phyloP scores from a whole-genome alignment of 345 rosid genomes.

The Excoecaria agallocha region DNA sequence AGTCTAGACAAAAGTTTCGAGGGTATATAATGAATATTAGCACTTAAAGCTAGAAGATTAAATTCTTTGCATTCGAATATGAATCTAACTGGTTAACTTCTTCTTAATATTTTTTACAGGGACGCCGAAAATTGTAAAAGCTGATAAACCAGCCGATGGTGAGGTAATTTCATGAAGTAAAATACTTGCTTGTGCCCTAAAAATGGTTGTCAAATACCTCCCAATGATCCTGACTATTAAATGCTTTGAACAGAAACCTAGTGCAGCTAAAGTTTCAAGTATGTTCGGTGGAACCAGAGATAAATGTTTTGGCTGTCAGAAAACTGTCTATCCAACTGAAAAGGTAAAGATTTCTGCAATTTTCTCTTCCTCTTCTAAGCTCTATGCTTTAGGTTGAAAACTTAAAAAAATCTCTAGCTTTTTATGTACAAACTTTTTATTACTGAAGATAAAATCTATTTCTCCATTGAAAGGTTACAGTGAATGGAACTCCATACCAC shows the following conservation, averaged over 20 bases:
- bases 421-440: no score
- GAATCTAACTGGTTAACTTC: conserved; percentile 15
- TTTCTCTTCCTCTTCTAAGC: neutral
- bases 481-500: conserved; percentile 92
- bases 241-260: conserved; percentile 58
- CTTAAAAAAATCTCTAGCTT: neutral
- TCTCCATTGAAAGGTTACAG: conserved; percentile 60
- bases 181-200: neutral
- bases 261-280: conserved; percentile 66
- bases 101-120: conserved; percentile 43
- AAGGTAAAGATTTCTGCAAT: conserved; percentile 43
- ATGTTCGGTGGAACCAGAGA: conserved; percentile 96
- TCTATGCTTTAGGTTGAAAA: neutral
- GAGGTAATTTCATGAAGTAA: conserved; percentile 52
- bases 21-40: conserved; percentile 38
- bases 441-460: neutral
- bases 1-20: conserved; percentile 98
- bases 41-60: neutral
- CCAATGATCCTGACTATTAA: neutral
- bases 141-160: conserved; percentile 66
- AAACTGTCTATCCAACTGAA: conserved; percentile 87
- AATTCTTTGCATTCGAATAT: neutral
- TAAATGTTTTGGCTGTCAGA: conserved; percentile 81
- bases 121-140: conserved; percentile 81
- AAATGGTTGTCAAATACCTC: neutral